Evolutionary conservation across 352 stramenopile genomes (phyloP), one percentile per base, ranked within the genome.

Genomic region (Globisporangium uncinulatum): DNA sequence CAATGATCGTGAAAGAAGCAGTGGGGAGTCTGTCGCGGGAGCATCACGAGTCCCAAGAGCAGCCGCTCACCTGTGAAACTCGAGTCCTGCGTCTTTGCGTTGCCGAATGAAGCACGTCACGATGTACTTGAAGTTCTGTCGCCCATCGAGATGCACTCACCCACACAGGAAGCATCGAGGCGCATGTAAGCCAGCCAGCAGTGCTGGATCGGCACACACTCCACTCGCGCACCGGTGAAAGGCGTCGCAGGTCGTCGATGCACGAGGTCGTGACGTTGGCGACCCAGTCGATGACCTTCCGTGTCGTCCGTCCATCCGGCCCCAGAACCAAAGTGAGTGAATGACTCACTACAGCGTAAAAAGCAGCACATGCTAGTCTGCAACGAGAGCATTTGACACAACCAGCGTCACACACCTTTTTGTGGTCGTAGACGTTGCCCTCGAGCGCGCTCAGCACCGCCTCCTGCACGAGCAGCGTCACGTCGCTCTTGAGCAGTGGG

Each of bases 51-150:
- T n/a, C 4, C 13, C 41, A n/a, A 51, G 24, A 10, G 29, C 17
- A 39, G 46, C 6, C 15, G 11, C 39, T 19, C 46, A 79, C 77
- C 74, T 85, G 56, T 68, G 70, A 31, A 88, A 61, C 51, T 92
- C 79, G 37, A 90, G 32, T 10, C 82, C 79, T 11, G 57, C 78
- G 15, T 76, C 78, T 45, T 89, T 89, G 51, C 75, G 73, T 59
- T 92, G 78, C 1, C 76, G 70, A 41, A 92, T 61, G 51, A 78
- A 73, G 49, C 79, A 90, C 48, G 78, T 83, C 5, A 89, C 78
- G 39, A 92, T 83, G 63, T 87, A 92, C 66, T 92, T 92, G 76
- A 92, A 92, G 61, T 92, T 86, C 82, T 92, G 55, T 17, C 39
- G 10, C 15, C n/a, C 17, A 2, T 24, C n/a, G 42, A 46, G 32